These are phyloP conservation scores for Kwoniella heveanensis DNA, from an alignment of 768 basidiomycete species.

Conservation along the genomic window DNA sequence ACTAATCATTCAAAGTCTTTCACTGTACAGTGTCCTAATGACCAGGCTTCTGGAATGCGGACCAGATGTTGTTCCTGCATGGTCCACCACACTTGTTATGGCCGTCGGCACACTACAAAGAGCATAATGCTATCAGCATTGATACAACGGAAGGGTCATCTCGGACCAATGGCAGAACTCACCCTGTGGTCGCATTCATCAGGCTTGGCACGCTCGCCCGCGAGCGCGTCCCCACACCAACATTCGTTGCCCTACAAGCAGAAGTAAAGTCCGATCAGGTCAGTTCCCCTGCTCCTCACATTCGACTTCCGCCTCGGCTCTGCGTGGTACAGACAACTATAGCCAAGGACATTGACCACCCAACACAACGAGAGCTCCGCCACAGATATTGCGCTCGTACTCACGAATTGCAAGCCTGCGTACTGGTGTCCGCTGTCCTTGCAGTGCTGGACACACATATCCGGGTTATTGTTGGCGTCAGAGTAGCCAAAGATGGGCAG, in stretches of 20 bases:
- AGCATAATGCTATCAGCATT: too few relatives aligned
- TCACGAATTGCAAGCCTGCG: conserved; percentile 33
- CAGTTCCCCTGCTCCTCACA: too few relatives aligned
- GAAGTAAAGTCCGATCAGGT: too few relatives aligned
- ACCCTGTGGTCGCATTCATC: conserved; percentile 25
- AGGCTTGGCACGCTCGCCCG: conserved; percentile 21
- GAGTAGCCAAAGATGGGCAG: conserved; percentile 28
- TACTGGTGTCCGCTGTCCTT: conserved; percentile 21
- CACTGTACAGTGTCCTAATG: too few relatives aligned
- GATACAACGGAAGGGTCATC: too few relatives aligned
- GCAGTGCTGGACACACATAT: conserved; percentile 29
- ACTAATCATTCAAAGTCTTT: too few relatives aligned
- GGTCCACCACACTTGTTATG: conserved; percentile 32
- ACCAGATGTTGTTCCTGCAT: conserved; percentile 39
- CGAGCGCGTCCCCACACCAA: conserved; percentile 27
- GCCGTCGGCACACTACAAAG: conserved; percentile 27
- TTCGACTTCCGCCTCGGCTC: too few relatives aligned
- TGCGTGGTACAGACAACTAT: too few relatives aligned
- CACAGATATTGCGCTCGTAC: too few relatives aligned
- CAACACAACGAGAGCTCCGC: too few relatives aligned
- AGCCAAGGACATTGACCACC: too few relatives aligned
- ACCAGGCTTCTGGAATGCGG: conserved; percentile 25
- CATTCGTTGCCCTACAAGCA: conserved; percentile 27
- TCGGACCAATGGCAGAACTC: too few relatives aligned
- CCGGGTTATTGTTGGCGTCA: conserved; percentile 25